Percentiles rank a stretch among this genome's conserved stretches.
These are phyloP conservation scores for Hanseniaspora taiwanica DNA, from an alignment of 805 yeast species.

Conservation along the genomic window DNA sequence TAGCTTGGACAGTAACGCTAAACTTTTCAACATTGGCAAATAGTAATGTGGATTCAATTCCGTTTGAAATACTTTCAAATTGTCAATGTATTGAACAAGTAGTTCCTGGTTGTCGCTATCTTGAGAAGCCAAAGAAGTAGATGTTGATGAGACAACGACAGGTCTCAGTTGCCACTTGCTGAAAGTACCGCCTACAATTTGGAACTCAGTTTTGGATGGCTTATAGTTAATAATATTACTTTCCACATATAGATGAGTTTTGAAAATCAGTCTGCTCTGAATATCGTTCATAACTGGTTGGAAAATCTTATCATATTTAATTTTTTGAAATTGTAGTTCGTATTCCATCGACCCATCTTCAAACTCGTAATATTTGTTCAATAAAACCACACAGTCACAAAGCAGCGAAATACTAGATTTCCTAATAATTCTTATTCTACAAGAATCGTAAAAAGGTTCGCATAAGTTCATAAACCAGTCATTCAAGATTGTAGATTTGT, in stretches of 20 bases:
- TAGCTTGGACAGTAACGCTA: constrained; percentile 59
- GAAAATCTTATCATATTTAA: constrained; percentile 46
- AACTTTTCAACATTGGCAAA: constrained; percentile 58
- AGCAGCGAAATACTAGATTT: constrained; percentile 56
- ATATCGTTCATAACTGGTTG: constrained; percentile 62
- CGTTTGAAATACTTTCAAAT: constrained; percentile 15
- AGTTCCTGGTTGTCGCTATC: constrained; percentile 10
- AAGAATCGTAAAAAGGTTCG: constrained; percentile 65
- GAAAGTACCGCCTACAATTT: constrained; percentile 40
- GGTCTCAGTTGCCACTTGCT: no score
- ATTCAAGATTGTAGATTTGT: constrained; percentile 29
- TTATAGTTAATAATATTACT: constrained; percentile 51
- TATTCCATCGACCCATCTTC: constrained; percentile 34
- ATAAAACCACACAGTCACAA: constrained; percentile 61
- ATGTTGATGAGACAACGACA: no score
- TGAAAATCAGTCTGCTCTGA: constrained; percentile 68
- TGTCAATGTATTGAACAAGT: constrained; percentile 7
- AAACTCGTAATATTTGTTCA: constrained; percentile 54
- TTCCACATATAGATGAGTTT: constrained; percentile 63
- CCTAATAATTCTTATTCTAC: constrained; percentile 53
- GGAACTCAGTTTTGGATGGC: constrained; percentile 57
- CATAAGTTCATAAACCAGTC: constrained; percentile 50
- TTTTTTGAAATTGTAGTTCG: constrained; percentile 18
- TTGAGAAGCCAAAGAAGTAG: no score
- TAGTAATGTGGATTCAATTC: constrained; percentile 29